Evolutionary conservation across 352 stramenopile species (phyloP), one percentile per base, ranked within the genome.

Genomic region (Pythium brassicae): DNA sequence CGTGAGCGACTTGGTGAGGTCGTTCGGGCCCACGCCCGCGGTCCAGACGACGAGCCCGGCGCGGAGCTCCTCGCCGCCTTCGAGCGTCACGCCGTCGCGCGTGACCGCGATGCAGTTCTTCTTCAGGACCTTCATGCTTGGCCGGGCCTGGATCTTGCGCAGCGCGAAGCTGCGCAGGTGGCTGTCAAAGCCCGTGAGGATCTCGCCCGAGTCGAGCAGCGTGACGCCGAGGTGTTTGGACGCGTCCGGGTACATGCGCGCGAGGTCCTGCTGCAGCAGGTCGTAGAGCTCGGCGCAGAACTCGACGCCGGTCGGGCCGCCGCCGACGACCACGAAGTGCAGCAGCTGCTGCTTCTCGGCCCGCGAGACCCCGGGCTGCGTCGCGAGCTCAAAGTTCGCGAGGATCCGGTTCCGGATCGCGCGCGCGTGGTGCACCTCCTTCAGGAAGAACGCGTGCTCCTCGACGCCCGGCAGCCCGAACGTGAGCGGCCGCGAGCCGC

Each of bases 301-400:
- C 75, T 99, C 96, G 60, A 97, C 92, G 46, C 80, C 87, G 0
- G 95, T 98, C 2, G 95, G 94, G 7, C 96, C 96, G 7, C 96
- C 97, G 7, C 97, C 97, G 11, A 99, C 96, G 10, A 99, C 90
- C n/a, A 99, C 85, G 76, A 99, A 99, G 45, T 94, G 95, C 17
- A 99, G 75, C 9, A 99, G 69, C 27, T 89, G 67, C 37, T 88
- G 59, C 51, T 95, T 91, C 72, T 98, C 92, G n/a, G 83, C 79
- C 3, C 80, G 64, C 2, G 77, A 81, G 5, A 96, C 62, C 10
- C 75, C 90, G 14, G 92, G 90, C 54, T 96, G 88, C 12, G 91
- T 90, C 1, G 96, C 95, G 19, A 87, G 70, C 72, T 99, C 97
- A 65, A 99, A 99, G 69, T 95, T 98, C 57, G 86, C 76, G 8